Base-by-base conservation (phyloP, 2,329 filamentous ascomycete species). In the Clonostachys rosea region DNA sequence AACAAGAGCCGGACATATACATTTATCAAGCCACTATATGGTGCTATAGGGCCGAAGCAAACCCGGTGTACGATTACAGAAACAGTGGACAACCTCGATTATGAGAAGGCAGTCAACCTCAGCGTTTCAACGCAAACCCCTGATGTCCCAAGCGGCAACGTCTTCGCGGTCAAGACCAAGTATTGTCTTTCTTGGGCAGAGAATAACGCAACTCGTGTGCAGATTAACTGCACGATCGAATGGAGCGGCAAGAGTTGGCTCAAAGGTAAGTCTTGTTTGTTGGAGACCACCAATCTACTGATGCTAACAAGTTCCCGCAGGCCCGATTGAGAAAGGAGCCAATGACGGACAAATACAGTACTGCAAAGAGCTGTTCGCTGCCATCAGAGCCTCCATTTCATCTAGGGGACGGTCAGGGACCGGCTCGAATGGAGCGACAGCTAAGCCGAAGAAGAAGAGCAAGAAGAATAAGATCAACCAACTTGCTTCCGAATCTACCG, bases 211-310 rank as follows among this genome's bases (percentile, higher is more conserved):
- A 99, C 95, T 2, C 81, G 91, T 30, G 71, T 99, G 33, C 83
- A 94, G 51, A 86, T 92, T 70, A 96, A 86, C 55, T 96, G 90
- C 64, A 86, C 84, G 3, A 88, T 96, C 40, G 95, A 99, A 61
- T 99, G 95, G 95, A 86, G 86, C 5, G 91, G 91, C 57, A 99
- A 97, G 76, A 96, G 91, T 71, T 99, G 94, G 94, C 72, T 99
- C 42, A 96, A 94, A 73, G 89, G 91, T 95, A 73, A 62, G 74
- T 61, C 6, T n/a, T 12, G 10, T 37, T 16, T 35, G 11, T 35
- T 12, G 16, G 20, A 17, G 10, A n/a, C 12, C 30, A 17, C 20
- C 20, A 45, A 36, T 11, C 9, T 30, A 30, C 8, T 30, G 24
- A 30, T 30, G 9, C 40, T 42, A 17, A 42, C 16, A 6, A 13